Evolutionary conservation across 2,329 filamentous ascomycete genomes (phyloP), one percentile per base, ranked within the genome.

Genomic region (Penicillium italicum): DNA sequence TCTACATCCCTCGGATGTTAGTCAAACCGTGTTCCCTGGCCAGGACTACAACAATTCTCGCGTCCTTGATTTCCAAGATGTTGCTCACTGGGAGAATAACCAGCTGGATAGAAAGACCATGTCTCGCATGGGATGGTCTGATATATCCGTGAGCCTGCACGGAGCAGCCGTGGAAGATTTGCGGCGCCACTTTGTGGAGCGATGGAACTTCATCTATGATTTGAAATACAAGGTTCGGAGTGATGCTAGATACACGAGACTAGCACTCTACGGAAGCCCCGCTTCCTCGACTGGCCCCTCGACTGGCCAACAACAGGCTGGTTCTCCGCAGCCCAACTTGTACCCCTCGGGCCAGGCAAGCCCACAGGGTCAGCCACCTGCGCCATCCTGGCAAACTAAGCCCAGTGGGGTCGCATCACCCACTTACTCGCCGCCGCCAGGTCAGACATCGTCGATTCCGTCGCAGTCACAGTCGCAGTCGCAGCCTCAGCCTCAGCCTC

Each of bases 1-100:
- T 73, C 86, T 86, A 14, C 91, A 96, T 69, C 90, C 91, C 0
- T 84, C 84, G 3, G 83, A 96, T 70, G 70, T 95, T 24, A 84
- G 90, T 56, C 78, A 83, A 26, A 90, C 90, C 41, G 73, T 96
- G 11, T 96, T 93, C 72, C 90, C 91, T 0, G 91, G 92, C 1
- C 92, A 96, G 69, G 92, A 96, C 66, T 96, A 90, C 77, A 96
- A 96, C 76, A 96, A 96, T 64, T 90, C 91, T 24, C 81, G 86
- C 49, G 85, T 95, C 33, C 88, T 89, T 69, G 92, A 94, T 72
- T 93, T 94, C 71, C 80, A 85, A 43, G 85, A 90, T 64, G 89
- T 93, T 22, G 75, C 82, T 20, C 82, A 94, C 59, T 95, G 87
- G 84, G 83, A 93, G 60, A 84, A 91, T 59, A 96, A 96, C 72